Evolutionary conservation across 2,329 filamentous ascomycete genomes (phyloP).

Genomic region (Juglanconis sp.): DNA sequence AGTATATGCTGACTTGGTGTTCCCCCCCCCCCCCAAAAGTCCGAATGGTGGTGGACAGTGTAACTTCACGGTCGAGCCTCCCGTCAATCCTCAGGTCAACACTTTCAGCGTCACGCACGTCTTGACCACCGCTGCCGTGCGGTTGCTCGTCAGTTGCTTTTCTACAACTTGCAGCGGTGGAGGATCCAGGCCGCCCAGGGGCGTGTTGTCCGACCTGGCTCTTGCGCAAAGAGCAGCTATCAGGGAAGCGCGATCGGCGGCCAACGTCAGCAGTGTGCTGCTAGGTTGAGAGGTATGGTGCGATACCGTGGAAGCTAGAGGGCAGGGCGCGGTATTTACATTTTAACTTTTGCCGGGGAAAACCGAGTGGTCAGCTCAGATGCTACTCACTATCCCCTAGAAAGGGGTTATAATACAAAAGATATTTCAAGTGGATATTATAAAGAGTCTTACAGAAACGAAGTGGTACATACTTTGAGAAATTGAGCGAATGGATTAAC

Average conservation of each 20-base stretch:
- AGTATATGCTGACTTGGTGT: too few species aligned
- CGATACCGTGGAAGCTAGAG: too few species aligned
- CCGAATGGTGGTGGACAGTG: neutral
- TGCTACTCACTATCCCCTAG: too few species aligned
- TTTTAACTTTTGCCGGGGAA: too few species aligned
- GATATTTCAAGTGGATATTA: too few species aligned
- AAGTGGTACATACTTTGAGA: too few species aligned
- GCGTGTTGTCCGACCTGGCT: neutral
- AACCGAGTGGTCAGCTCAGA: too few species aligned
- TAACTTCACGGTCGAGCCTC: neutral
- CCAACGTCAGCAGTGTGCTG: neutral
- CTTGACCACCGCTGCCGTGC: neutral
- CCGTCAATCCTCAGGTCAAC: neutral
- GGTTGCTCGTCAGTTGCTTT: neutral
- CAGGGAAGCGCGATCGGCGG: neutral
- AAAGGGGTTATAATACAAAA: too few species aligned
- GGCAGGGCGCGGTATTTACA: too few species aligned
- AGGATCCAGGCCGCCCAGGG: neutral
- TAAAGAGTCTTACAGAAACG: too few species aligned
- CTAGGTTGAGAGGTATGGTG: too few species aligned
- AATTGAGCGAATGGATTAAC: too few species aligned
- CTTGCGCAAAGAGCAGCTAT: neutral
- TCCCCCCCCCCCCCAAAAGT: neutral
- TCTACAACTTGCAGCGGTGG: neutral
- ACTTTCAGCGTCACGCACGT: neutral